Base-by-base conservation (phyloP, 805 yeast genomes). In the Yarrowia sp. region DNA sequence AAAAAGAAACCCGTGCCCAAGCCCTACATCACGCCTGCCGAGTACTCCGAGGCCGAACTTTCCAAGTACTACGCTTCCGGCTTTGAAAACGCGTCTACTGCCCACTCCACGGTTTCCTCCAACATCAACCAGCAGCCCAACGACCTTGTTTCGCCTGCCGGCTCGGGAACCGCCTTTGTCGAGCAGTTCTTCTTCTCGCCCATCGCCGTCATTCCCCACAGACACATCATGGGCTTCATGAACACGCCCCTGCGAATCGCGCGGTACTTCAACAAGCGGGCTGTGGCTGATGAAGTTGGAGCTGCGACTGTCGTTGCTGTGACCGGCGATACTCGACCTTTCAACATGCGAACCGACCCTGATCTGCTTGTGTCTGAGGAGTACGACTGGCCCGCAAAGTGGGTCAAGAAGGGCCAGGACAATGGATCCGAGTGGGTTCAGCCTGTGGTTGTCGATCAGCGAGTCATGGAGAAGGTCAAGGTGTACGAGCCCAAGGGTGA, bases 351-450 rank as follows among this genome's bases (percentile, higher is more conserved):
- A 10, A 67, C 68, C 3, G 84, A 83, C 62, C 70, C 74, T 16
- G 73, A 74, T 25, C 72, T 76, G 63, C 82, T 81, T 14, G 69
- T 71, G 18, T 83, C 77, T 41, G 97, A 91, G 72, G 97, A 92
- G 70, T 69, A 72, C 6, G 93, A 89, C 66, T 93, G 97, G 97
- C 97, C 97, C 13, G 73, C 33, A 61, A 80, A 81, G 63, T 93
- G 97, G 97, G 87, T 89, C 32, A 80, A 84, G 66, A 80, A 79
- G 63, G 96, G 97, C n/a, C 71, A 73, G 49, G 87, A 83, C 59
- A 86, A 84, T 66, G 76, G 82, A 39, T 87, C 96, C 66, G 97
- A 93, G 71, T 93, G 99, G 99, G 84, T 86, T 62, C 84, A 84
- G 69, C 92, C 87, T 25, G 76, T 92, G 49, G 77, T 71, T 7